Evolutionary conservation across 352 stramenopile genomes (phyloP).

Genomic region (Aphanomyces cochlioides): DNA sequence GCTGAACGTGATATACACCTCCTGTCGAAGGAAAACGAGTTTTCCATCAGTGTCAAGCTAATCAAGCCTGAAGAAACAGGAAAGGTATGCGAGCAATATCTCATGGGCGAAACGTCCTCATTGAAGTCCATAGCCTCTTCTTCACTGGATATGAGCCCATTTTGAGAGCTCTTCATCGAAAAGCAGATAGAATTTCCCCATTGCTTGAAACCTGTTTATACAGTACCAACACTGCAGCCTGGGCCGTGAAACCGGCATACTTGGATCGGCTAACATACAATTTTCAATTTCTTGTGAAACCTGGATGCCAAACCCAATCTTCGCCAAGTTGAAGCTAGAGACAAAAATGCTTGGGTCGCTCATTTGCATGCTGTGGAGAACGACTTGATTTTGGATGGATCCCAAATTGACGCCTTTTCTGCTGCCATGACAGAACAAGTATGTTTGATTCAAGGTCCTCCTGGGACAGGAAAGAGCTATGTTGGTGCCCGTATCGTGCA

Average conservation of each 20-base stretch:
- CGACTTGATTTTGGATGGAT: conserved; percentile 44
- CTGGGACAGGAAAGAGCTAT: conserved; percentile 80
- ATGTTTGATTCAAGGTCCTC: conserved; percentile 76
- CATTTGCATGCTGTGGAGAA: conserved; percentile 32
- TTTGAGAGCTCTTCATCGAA: conserved; percentile 41
- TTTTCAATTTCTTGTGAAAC: conserved; percentile 33
- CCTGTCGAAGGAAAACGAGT: not conserved
- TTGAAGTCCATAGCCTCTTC: conserved; percentile 57
- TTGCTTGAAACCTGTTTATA: conserved; percentile 7
- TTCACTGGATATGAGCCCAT: conserved; percentile 51
- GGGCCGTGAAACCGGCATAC: conserved; percentile 39
- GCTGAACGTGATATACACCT: not conserved
- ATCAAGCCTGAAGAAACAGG: not conserved
- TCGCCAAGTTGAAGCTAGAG: not conserved
- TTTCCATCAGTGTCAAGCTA: conserved; percentile 15
- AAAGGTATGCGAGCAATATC: not conserved
- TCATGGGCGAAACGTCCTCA: conserved; percentile 33
- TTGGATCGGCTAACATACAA: conserved; percentile 15
- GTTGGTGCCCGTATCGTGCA: conserved; percentile 71
- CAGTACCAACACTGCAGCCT: conserved; percentile 25
- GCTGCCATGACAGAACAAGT: conserved; percentile 65
- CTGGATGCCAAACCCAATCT: conserved; percentile 38
- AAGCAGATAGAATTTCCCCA: conserved; percentile 27
- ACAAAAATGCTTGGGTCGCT: conserved; percentile 29
- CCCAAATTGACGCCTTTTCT: conserved; percentile 61